Evolutionary conservation across 2,329 filamentous ascomycete species (phyloP), one percentile per base, ranked within the genome.

Genomic region (Colletotrichum magnum): DNA sequence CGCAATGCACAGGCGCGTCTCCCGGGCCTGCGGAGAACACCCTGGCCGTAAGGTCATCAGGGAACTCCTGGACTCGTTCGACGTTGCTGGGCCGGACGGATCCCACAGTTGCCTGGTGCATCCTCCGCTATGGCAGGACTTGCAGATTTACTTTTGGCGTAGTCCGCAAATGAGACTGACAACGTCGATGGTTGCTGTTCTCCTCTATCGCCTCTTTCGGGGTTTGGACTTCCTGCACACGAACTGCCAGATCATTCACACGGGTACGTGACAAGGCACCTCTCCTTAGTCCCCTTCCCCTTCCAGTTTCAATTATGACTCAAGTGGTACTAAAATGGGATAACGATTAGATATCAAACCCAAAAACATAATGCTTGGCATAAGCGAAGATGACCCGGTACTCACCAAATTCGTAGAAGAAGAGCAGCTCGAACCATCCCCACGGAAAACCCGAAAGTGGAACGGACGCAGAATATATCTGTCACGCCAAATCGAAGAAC

Each of bases 221-320:
- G 83, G 80, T 1, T 70, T 86, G 41, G 82, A 86, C 41, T 86
- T 77, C 70, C 71, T 87, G 1, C 85, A 86, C 69, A 81, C 74
- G 1, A 81, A 85, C 69, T 85, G 83, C 74, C 70, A 79, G 13
- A 73, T 86, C 18, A 78, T 85, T 50, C 83, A 86, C 70, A 82
- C 83, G 61, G 83, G 83, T 86, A 72, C 70, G 70, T 74, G 36
- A 13, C 26, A 3, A 41, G 7, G 15, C 18, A 32, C 12, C 15
- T 10, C 28, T 10, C 32, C 32, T 6, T 36, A 4, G 7, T 32
- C 1, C 7, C 28, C 7, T 32, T 32, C 28, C 10, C 7, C 28
- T 36, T 36, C 1, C 32, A 10, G 32, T 36, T 36, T 6, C 7
- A 36, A 36, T 36, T 36, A 9, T 7, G 9, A 36, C 32, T 7